Base-by-base conservation (phyloP, 2,329 filamentous ascomycete genomes). In the Volutella citrinella region DNA sequence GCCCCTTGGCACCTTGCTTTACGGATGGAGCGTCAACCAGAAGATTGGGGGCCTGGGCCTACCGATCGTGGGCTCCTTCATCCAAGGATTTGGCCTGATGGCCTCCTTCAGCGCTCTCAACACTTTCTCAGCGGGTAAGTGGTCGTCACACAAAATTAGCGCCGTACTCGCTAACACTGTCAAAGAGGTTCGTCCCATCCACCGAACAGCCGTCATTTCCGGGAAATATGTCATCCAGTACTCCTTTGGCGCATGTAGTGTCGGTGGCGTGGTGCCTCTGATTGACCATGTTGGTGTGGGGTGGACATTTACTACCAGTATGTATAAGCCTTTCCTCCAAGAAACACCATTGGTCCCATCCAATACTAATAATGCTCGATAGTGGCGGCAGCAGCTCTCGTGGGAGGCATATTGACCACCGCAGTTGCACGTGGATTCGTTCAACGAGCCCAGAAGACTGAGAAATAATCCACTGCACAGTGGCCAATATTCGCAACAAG, bases 31-130 rank as follows among this genome's bases (percentile, higher is more conserved):
- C 12, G 46, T 65, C 6, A 20, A 63, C 13, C 33, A 55, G n/a
- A 33, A 46, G n/a, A 24, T 56, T 5, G 57, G 60, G 3, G 56
- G 60, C 4, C 45, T 65, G 45, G 52, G 56, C 0, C 13, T 65
- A 11, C 60, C 63, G 0, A 52, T 62, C 14, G 42, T 63, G 2
- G 52, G 49, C 7, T 50, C 54, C 0, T 64, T 64, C 15, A 43
- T 55, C 3, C 45, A 57, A 10, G 61, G 60, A 0, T 39, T 55
- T 12, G 63, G 63, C 1, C 42, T 65, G 3, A 57, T 65, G 55
- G 52, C 51, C 7, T 58, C 61, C 0, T 66, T 65, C 18, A 63
- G 56, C 14, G 58, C 57, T 4, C 30, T 66, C 13, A 66, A 66
- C 34, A 66, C 63, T 1, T 66, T 64, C 32, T 55, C 59, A 21